Base-by-base conservation (phyloP, 2,329 filamentous ascomycete genomes). In the Clathrospora elynae region DNA sequence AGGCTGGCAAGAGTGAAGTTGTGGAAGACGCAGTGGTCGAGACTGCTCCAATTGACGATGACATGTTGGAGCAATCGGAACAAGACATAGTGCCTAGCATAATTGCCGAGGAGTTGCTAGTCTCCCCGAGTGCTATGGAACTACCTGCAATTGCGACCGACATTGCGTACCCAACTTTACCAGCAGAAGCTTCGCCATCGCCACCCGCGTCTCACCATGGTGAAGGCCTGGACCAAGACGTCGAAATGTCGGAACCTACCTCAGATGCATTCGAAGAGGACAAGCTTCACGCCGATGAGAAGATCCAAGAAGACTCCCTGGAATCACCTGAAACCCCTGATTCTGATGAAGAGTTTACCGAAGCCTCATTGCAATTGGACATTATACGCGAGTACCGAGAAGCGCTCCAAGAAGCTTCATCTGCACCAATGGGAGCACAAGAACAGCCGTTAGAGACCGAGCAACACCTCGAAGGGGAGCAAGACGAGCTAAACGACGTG, bases 321-420 rank as follows among this genome's bases (percentile, higher is more conserved):
- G 22, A 12, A 13, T 18, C 11, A 2, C 5, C 25, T 5, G 25
- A 32, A 26, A 31, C 17, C 14, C 30, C 11, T 13, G 26, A 16
- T 11, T 6, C 18, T 18, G 51, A 61, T 2, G 58, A 61, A 17
- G 54, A 67, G 1, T 54, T 62, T 4, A 66, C 62, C 2, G 65
- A 68, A 43, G 64, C 61, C 11, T 63, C 62, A 2, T 29, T 69
- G 16, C 66, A 69, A 31, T 24, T 66, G 10, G 42, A 63, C 20
- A 59, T 69, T 4, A 55, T 59, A 33, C 54, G 44, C 25, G 54
- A 59, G 9, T 57, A 58, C 25, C 53, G 55, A 35, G 35, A 35
- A 20, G 28, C 38, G 11, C 16, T 23, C 16, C 40, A 41, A 20
- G 24, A 45, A 17, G 23, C 39, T 5, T 17, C 26, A 20, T 11